Base-by-base conservation (phyloP, 2,329 filamentous ascomycete species). In the Sporothrix protearum region DNA sequence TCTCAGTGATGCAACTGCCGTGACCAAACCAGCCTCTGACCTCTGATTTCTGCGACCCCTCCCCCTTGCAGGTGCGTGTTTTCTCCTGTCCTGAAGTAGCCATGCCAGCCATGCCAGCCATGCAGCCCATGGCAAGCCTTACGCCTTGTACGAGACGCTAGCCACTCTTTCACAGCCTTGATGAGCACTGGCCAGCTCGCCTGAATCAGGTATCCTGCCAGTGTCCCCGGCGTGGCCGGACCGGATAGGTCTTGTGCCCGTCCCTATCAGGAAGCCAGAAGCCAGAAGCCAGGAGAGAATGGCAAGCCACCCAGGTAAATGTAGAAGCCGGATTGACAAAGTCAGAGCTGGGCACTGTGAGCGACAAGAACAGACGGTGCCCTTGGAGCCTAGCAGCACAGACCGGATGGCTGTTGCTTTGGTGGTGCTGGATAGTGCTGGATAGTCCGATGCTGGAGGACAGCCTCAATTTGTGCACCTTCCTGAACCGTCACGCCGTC, bases 51-150 rank as follows among this genome's bases (percentile, higher is more conserved):
- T 53, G 49, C 49, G n/a, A n/a, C n/a, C n/a, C n/a, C n/a, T n/a
- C 57, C 59, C 59, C 59, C 59, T 64, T 64, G 59, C 59, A 45
- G 22, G 39, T 39, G n/a, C n/a, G n/a, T 36, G 9, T 63, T 47
- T 47, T 63, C 36, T 36, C 59, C 36, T 64, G 59, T 64, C 59
- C 36, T 45, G 59, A 45, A 28, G n/a, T 36, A 64, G 36, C 36
- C 59, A 45, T 36, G 30, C 36, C 59, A 64, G 36, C 36, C 59
- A 45, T 36, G 30, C 33, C 33, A 49, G 12, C 33, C 57, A n/a
- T n/a, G n/a, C n/a, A 39, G 30, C 30, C 2, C 28, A 36, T 57
- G 53, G 30, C 28, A 7, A 57, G 53, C 53, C 25, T 57, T 57
- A 47, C 42, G 14, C 12, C 42, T 47, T 19, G 42, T 1, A 19